phyloP scores from a whole-genome alignment of 352 stramenopile genomes.

The Thalassiosira sp. region DNA sequence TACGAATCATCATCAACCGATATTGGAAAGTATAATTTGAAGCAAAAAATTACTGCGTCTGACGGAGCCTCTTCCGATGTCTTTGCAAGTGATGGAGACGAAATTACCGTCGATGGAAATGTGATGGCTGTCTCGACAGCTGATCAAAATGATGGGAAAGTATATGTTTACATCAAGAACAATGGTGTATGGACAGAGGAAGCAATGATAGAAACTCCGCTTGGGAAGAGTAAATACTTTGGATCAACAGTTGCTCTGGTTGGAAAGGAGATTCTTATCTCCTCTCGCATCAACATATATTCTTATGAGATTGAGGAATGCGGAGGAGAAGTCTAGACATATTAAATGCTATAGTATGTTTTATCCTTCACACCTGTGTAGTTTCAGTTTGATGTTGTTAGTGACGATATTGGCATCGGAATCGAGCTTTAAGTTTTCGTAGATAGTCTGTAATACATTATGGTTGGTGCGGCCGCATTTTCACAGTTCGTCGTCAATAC shows the following conservation, averaged over 20 bases:
- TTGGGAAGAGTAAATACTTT: neutral
- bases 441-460: no score
- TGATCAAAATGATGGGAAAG: neutral
- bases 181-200: neutral
- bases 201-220: neutral
- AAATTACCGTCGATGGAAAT: neutral
- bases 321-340: no score
- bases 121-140: neutral
- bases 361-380: no score
- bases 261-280: neutral
- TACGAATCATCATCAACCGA: slow-evolving; percentile 1
- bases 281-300: neutral
- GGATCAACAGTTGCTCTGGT: neutral
- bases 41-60: slow-evolving; percentile 1
- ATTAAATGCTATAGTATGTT: no score
- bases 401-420: no score
- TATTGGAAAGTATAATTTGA: neutral
- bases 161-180: neutral
- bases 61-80: no score
- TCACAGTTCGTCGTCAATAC: slow-evolving; percentile 10
- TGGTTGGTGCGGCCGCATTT: no score
- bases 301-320: neutral
- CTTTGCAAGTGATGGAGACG: neutral
- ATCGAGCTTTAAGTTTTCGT: no score
- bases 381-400: no score